phyloP scores from a whole-genome alignment of 1,139 yeast genomes.

The Keqinozyma sinolaborantium region DNA sequence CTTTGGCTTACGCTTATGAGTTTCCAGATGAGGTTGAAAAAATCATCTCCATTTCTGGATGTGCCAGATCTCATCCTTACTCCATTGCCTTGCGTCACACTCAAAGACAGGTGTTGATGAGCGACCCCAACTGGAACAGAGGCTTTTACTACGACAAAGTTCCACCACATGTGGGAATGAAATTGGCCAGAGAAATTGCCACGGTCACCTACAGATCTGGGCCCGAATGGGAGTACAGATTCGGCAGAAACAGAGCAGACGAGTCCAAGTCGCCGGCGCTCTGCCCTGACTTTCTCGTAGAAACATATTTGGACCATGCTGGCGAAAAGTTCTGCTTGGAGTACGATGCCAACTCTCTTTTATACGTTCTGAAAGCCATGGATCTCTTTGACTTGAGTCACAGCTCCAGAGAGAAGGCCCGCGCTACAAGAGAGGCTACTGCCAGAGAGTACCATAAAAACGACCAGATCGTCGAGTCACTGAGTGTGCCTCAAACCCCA shows the following conservation, averaged over 20 bases:
- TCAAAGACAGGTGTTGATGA: conserved; percentile 90
- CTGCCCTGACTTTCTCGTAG: conserved; percentile 90
- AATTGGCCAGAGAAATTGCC: conserved; percentile 87
- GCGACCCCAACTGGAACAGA: conserved; percentile 92
- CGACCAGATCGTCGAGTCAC: background rate
- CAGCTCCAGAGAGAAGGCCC: conserved; percentile 42
- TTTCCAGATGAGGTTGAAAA: conserved; percentile 74
- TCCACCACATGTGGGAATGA: conserved; percentile 95
- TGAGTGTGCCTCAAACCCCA: conserved; percentile 50
- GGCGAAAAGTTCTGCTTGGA: conserved; percentile 92
- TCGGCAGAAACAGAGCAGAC: conserved; percentile 85
- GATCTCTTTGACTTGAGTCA: conserved; percentile 83
- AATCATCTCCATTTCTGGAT: conserved; percentile 78
- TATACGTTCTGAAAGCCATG: conserved; percentile 91
- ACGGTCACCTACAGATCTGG: conserved; percentile 94
- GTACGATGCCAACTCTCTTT: conserved; percentile 85
- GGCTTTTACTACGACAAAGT: conserved; percentile 78
- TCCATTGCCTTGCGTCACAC: conserved; percentile 92
- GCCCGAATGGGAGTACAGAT: conserved; percentile 94
- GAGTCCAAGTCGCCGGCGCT: conserved; percentile 77
- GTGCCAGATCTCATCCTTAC: conserved; percentile 92
- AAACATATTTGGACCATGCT: conserved; percentile 89
- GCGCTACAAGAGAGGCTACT: conserved; percentile 33
- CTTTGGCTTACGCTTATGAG: conserved; percentile 81
- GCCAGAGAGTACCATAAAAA: conserved; percentile 20